phyloP scores from a whole-genome alignment of 805 yeast species.

The Pichia nakasei region DNA sequence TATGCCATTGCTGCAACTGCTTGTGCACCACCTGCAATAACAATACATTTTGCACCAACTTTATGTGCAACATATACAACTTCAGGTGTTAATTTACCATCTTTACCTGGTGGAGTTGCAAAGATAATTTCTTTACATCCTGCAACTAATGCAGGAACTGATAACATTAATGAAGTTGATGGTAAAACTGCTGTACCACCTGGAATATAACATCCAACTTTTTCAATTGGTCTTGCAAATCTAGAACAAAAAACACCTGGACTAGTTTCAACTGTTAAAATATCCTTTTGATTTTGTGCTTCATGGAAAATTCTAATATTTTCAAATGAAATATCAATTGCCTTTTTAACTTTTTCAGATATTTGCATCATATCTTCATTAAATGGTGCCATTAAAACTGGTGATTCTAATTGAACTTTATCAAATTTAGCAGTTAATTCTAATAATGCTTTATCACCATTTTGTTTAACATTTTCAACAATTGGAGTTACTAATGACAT shows the following conservation, averaged over 20 bases:
- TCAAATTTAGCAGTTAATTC: conserved; percentile 90
- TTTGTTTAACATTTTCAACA: conserved; percentile 60
- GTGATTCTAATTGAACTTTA: conserved; percentile 60
- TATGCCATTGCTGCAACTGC: conserved; percentile 99
- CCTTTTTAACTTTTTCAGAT: conserved; percentile 64
- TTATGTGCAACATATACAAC: conserved; percentile 96
- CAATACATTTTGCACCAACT: conserved; percentile 83
- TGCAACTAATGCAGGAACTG: conserved; percentile 97
- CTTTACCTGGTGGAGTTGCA: conserved; percentile 93
- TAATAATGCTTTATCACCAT: conserved; percentile 83
- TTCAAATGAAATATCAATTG: conserved; percentile 82
- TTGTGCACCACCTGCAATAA: conserved; percentile 98
- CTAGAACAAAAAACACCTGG: conserved; percentile 94
- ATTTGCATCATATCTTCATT: conserved; percentile 65
- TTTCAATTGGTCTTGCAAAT: conserved; percentile 89
- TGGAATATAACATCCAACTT: conserved; percentile 93
- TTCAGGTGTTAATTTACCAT: conserved; percentile 92
- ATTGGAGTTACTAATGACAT: conserved; percentile 91
- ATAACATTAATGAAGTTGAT: conserved; percentile 95
- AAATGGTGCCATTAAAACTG: conserved; percentile 84
- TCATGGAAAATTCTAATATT: conserved; percentile 89
- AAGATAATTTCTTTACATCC: conserved; percentile 87
- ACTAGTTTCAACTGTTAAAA: conserved; percentile 78
- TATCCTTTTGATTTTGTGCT: conserved; percentile 75
- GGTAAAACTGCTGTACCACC: conserved; percentile 99